Evolutionary conservation across 2,329 filamentous ascomycete species (phyloP), one percentile per base, ranked within the genome.

Genomic region (Pseudogymnoascus sp.): DNA sequence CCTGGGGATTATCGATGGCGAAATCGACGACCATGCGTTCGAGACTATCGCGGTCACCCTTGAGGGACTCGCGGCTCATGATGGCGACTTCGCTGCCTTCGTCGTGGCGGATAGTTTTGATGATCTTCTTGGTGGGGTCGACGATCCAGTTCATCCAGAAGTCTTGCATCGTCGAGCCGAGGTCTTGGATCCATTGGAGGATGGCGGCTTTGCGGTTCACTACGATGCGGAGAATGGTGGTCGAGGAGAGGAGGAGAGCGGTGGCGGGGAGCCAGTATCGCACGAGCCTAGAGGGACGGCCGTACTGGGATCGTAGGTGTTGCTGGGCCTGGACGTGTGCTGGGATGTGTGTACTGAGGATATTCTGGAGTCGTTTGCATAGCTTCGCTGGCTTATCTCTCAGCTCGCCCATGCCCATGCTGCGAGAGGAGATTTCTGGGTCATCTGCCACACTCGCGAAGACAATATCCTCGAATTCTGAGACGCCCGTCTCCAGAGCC

Each of bases 21-120:
- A 99, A 99, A 68, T 97, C 94, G 37, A 99, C 88, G 3, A 99
- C 95, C 94, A 99, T 99, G 58, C 94, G 87, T 74, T 99, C 93
- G 33, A 99, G 78, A 71, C 92, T 97, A 61, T 92, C 90, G 33
- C 91, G 86, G 72, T 99, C 94, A 1, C 92, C 92, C 72, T 88
- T 87, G 21, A 99, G 82, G 67, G 92, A 97, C 67, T 93, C 88
- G 63, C 91, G 90, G 76, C 92, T 97, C 89, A 99, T 94, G 67
- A 99, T 89, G 48, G 93, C 94, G 66, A 99, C 93, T 72, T 97
- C 93, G 71, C 91, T 96, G 67, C 87, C 88, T 69, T 90, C 86
- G 70, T 97, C 91, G 73, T 97, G 94, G 4, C 93, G 87, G 67
- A 99, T 97, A 0, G 94, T 99, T 58, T 88, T 87, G 63, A 99